Evolutionary conservation across 371 early-diverging fungal genomes (phyloP), one percentile per base, ranked within the genome.

Genomic region (Rhizopus sp.): DNA sequence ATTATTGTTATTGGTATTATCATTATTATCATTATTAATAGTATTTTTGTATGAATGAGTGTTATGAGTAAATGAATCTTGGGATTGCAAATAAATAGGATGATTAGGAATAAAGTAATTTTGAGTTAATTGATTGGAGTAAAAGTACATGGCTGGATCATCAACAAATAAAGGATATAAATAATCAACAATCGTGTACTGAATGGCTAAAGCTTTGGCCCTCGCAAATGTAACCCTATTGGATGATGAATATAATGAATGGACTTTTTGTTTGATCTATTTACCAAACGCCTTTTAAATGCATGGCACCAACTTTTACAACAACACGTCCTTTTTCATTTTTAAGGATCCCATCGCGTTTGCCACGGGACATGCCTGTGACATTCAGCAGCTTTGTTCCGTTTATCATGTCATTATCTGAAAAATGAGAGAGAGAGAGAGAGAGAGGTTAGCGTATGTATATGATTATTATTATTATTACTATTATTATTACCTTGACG

Each of bases 251-350:
- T 32, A 44, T 44, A 44, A 29, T 5, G 53, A n/a, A 40, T 57
- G 12, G 31, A 31, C n/a, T n/a, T 16, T 38, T 16, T 10, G n/a
- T 40, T 4, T 48, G 3, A 38, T 34, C 7, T 23, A 50, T 78
- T 72, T 75, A 81, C 92, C 93, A 93, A 52, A 93, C 93, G 17
- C 93, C 93, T 67, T 93, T 93, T 10, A 93, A 72, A 60, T 89
- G 88, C 92, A 93, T 92, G 0, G 92, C 86, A n/a, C 93, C 93
- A 0, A 88, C 88, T 64, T 93, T 93, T 56, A 93, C 88, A 3
- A 93, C 93, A 5, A 85, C 84, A 40, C 93, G 80, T 15, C 88
- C 91, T 66, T 87, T 88, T 67, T 93, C 93, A 50, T 90, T 89
- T 68, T 93, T 93, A 17, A 93, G 75, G 48, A 93, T 92, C 12